Evolutionary conservation across 352 stramenopile genomes (phyloP).

Genomic region (Chrysophaeum taylorii): DNA sequence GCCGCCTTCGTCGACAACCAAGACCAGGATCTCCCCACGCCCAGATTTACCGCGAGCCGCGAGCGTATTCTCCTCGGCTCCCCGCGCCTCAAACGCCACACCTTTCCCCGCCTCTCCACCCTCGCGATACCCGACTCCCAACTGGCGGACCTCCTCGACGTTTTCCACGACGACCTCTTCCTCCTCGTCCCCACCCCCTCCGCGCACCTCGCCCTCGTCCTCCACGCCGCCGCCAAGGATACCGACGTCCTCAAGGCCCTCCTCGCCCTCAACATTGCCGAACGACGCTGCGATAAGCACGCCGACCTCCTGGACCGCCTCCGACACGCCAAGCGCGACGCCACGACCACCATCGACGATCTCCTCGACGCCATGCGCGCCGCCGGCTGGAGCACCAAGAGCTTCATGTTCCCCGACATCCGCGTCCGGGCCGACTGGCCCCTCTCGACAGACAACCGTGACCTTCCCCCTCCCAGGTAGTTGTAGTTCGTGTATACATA

Average conservation of each 20-base stretch:
- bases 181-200: background rate
- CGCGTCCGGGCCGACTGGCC: background rate
- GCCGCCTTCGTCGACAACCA: background rate
- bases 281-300: background rate
- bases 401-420: conserved; percentile 8
- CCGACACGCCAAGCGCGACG: background rate
- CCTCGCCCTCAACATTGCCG: background rate
- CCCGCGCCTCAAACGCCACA: background rate
- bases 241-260: background rate
- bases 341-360: background rate
- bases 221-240: background rate
- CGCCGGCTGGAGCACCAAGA: background rate
- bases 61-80: background rate
- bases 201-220: background rate
- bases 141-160: background rate
- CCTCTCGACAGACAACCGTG: too few species aligned
- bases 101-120: background rate
- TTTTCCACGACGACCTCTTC: background rate
- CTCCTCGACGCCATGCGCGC: background rate
- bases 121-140: background rate
- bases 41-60: background rate
- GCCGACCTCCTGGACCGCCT: background rate
- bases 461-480: too few species aligned
- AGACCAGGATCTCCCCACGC: background rate
- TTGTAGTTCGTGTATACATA: too few species aligned